These are phyloP conservation scores for Tricholoma matsutake DNA, from an alignment of 768 basidiomycete genomes.

Conservation along the genomic window DNA sequence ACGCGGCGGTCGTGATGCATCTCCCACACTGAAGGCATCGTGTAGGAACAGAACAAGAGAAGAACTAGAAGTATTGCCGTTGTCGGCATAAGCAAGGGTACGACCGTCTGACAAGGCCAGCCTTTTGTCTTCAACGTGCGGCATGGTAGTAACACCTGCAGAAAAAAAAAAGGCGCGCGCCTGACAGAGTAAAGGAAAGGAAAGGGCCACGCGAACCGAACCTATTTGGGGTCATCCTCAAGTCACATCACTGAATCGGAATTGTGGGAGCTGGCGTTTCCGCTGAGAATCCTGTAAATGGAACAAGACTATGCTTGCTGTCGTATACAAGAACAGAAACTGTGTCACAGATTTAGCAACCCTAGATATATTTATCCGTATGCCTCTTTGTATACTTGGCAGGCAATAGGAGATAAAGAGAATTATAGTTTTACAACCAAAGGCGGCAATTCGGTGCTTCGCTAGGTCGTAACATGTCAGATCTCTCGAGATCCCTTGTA, in stretches of 20 bases:
- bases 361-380: constrained; percentile 20
- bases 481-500: too few relatives aligned
- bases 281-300: constrained; percentile 9
- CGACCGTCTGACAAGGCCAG: constrained; percentile 41
- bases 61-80: constrained; percentile 46
- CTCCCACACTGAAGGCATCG: constrained; percentile 51
- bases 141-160: constrained; percentile 17
- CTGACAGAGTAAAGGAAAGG: not conserved
- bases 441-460: not conserved
- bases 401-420: not conserved
- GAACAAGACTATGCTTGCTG: constrained; percentile 6
- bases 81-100: constrained; percentile 51
- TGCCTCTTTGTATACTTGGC: too few relatives aligned
- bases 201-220: constrained; percentile 1
- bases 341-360: constrained; percentile 25
- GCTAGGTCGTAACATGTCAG: not conserved
- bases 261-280: not conserved
- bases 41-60: constrained; percentile 53
- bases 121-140: constrained; percentile 34
- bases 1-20: constrained; percentile 32
- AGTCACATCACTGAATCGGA: constrained; percentile 8
- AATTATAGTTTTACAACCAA: not conserved
- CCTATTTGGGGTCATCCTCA: constrained; percentile 1
- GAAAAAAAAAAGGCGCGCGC: not conserved
- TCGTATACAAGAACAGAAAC: too few relatives aligned